Evolutionary conservation across 2,329 filamentous ascomycete species (phyloP), one percentile per base, ranked within the genome.

Genomic region (Claviceps purpurea): DNA sequence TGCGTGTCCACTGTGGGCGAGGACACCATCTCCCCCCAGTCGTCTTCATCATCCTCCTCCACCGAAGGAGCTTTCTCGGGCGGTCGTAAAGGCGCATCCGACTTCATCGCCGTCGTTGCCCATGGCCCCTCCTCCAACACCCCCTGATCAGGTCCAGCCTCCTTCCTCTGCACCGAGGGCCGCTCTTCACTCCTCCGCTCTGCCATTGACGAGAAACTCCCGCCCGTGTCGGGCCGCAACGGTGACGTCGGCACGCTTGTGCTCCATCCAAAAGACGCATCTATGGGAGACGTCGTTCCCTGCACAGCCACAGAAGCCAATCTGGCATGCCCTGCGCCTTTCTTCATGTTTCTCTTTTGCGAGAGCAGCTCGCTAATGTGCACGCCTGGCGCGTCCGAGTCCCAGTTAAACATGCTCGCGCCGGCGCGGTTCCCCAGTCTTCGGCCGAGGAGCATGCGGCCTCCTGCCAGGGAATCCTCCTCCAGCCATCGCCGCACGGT

Each of bases 401-500:
- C 76, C 81, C 81, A 84, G 34, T 80, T 78, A 62, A 84, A 84
- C 57, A 77, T 71, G 53, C 70, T 73, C 5, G 69, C 70, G 41
- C 72, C 74, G 18, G 71, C 69, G 5, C 24, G 43, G 18, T 63
- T 63, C 1, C 65, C 67, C 0, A 60, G 60, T 16, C 70, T 65
- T 47, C 69, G 65, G 0, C 70, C 68, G 3, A 68, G 59, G 24
- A 66, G 62, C 6, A 65, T 61, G n/a, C 73, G 73, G 1, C 78
- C 77, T 2, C 75, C 69, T 16, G 39, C 39, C 30, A 79, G 76
- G 0, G 77, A 77, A 57, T 81, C 80, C 58, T 84, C 77, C 57
- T 82, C 78, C 73, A 84, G 81, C 82, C 82, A 85, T 26, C 78
- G 72, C 26, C 76, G 72, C 18, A 85, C 80, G 42, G 79, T 78